A percentile compares a stretch with the other conserved stretches of the same genome.
Evolutionary conservation across 495 filamentous ascomycete species (phyloP).

Genomic region (Penicillium turbatum): DNA sequence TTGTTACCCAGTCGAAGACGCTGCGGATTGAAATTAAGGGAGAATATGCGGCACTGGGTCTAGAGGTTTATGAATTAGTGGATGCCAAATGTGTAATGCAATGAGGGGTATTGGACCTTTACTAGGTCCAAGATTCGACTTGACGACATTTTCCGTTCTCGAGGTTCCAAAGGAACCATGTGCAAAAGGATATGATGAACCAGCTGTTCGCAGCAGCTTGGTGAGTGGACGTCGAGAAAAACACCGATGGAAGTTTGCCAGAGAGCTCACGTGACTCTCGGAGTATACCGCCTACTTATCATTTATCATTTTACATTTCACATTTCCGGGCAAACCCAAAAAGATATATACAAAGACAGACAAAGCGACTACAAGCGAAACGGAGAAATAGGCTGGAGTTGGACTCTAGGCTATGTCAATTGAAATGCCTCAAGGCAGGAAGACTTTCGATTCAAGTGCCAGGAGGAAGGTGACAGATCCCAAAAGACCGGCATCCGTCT

Average conservation of each 20-base stretch:
- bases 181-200: not conserved
- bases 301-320: not conserved
- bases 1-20: conserved; percentile 79
- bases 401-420: not conserved
- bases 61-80: conserved; percentile 26
- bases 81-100: not conserved
- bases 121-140: conserved; percentile 71
- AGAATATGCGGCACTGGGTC: conserved; percentile 90
- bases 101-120: conserved; percentile 52
- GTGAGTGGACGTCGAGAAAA: not conserved
- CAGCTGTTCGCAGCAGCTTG: not conserved
- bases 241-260: not conserved
- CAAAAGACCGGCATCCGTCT: not conserved
- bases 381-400: not conserved
- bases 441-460: not conserved
- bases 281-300: not conserved
- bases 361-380: too few relatives aligned
- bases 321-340: not conserved
- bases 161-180: not conserved
- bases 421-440: not conserved
- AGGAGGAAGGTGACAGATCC: not conserved
- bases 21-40: conserved; percentile 82
- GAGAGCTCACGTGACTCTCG: not conserved
- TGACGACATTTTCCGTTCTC: conserved; percentile 56
- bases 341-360: too few relatives aligned